phyloP scores from a whole-genome alignment of 2,329 filamentous ascomycete genomes.

The Blastomyces percursus region DNA sequence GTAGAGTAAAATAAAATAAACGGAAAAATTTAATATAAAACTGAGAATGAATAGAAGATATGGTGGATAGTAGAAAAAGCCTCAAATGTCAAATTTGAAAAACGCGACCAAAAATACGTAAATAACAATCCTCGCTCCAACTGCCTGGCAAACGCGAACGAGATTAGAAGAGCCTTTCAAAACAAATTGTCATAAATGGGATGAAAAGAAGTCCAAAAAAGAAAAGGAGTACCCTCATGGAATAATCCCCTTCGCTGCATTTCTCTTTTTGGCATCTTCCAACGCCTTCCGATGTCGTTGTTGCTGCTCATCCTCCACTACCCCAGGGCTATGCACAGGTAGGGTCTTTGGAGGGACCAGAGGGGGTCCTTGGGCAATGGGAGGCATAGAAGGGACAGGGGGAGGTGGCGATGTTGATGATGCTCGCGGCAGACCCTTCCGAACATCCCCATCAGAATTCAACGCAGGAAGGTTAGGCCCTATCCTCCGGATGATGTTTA shows the following conservation, averaged over 20 bases:
- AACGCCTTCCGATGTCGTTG: conserved; percentile 40
- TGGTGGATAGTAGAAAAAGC: not conserved
- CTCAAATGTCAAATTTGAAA: not conserved
- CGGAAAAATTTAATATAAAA: too few relatives aligned
- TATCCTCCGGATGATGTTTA: conserved; percentile 24
- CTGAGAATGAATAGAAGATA: not conserved
- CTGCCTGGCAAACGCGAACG: not conserved
- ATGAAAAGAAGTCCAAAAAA: not conserved
- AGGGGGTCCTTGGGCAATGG: not conserved
- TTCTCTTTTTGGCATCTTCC: conserved; percentile 45
- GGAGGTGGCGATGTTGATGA: not conserved
- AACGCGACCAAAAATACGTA: not conserved
- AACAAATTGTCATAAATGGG: not conserved
- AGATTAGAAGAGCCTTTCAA: not conserved
- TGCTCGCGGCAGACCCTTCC: not conserved
- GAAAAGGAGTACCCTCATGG: not conserved
- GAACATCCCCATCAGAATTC: not conserved
- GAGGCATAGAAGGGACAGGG: not conserved
- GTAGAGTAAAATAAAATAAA: not conserved
- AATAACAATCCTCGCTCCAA: not conserved
- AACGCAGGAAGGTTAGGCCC: conserved; percentile 9
- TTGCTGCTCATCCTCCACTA: conserved; percentile 31
- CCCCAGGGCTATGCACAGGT: not conserved
- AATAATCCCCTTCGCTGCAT: conserved; percentile 28
- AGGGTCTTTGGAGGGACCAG: not conserved